Conservation (phyloP, 2,329 filamentous ascomycete genomes). For the Botrytis medusae region DNA sequence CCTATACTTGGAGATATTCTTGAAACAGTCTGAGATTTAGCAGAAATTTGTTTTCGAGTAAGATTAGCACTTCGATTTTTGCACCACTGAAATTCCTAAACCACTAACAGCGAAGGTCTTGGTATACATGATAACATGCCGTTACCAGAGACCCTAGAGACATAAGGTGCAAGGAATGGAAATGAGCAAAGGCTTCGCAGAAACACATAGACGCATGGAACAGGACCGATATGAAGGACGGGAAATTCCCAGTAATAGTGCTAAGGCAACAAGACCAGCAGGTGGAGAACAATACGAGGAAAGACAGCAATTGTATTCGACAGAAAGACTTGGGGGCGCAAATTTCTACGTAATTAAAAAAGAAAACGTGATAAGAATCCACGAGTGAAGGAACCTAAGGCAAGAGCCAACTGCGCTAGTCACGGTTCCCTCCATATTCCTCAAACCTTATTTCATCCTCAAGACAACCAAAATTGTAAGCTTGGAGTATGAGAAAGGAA, state of each 20-base stretch:
- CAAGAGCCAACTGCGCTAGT: neutral
- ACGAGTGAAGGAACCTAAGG: neutral
- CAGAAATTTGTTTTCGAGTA: neutral
- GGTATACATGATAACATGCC: neutral
- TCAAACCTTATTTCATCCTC: conserved; percentile 8
- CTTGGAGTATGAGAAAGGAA: neutral
- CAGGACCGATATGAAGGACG: neutral
- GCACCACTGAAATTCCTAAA: neutral
- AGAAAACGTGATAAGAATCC: neutral
- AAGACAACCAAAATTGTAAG: neutral
- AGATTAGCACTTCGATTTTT: neutral
- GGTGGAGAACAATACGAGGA: neutral
- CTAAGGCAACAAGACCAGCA: neutral
- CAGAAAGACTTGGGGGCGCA: neutral
- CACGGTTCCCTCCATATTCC: neutral
- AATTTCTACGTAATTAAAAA: neutral
- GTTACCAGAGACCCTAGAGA: neutral
- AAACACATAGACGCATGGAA: neutral
- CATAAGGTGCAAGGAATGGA: neutral
- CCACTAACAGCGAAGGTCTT: neutral
- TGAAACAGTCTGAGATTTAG: neutral
- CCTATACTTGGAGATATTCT: neutral
- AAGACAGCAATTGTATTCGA: neutral
- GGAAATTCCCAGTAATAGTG: neutral
- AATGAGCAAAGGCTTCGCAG: neutral